Evolutionary conservation across 495 filamentous ascomycete genomes (phyloP).

Genomic region (Neurospora africana): DNA sequence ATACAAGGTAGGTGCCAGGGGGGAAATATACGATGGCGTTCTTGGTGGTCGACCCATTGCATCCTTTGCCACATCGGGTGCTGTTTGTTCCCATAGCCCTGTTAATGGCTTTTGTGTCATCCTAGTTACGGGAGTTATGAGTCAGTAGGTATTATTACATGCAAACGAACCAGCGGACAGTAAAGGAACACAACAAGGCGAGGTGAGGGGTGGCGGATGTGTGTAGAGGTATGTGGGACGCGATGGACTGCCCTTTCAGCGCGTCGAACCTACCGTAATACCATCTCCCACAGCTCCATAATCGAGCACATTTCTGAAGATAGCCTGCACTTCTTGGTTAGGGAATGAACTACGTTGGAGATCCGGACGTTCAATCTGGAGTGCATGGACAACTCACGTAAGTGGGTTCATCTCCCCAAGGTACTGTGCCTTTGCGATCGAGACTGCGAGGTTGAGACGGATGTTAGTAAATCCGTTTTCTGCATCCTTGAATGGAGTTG

Average conservation of each 20-base stretch:
- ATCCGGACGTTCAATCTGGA: neutral
- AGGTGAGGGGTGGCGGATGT: neutral
- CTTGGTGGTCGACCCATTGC: conserved; percentile 62
- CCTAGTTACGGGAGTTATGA: conserved; percentile 11
- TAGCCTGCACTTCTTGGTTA: conserved; percentile 31
- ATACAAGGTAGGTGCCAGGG: conserved; percentile 57
- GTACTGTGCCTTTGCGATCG: conserved; percentile 53
- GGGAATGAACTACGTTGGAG: neutral
- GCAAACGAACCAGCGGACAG: too few species aligned
- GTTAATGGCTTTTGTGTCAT: conserved; percentile 78
- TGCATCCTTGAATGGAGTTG: too few species aligned
- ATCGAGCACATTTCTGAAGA: conserved; percentile 78
- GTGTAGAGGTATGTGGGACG: neutral
- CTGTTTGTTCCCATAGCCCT: conserved; percentile 55
- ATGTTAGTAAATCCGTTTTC: too few species aligned
- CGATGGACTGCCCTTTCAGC: neutral
- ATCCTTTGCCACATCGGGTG: conserved; percentile 60
- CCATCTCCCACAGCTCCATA: conserved; percentile 51
- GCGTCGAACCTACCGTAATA: conserved; percentile 26
- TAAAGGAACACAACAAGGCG: neutral
- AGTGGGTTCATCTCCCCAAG: conserved; percentile 40
- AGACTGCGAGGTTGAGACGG: conserved; percentile 23
- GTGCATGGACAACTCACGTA: conserved; percentile 26
- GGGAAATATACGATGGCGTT: conserved; percentile 69
- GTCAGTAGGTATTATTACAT: too few species aligned